Conservation (phyloP, 768 basidiomycete species). For the Amanita pseudoporphyria region DNA sequence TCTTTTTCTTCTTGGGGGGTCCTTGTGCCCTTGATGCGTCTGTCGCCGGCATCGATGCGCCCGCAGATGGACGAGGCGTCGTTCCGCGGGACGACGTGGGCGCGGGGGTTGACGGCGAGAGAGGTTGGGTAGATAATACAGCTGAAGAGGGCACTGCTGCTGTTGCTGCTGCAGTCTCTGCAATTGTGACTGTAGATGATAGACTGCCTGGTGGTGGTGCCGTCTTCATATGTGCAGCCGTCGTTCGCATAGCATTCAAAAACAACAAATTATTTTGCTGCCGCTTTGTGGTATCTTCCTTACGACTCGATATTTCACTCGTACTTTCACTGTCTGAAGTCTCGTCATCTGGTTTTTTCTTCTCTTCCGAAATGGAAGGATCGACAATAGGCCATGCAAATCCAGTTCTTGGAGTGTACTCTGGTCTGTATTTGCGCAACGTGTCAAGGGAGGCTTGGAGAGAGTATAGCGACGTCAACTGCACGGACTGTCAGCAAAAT, state of each 20-base stretch:
- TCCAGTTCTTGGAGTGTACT: slow-evolving; percentile 76
- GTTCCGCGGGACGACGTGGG: slow-evolving; percentile 23
- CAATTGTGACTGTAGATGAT: slow-evolving; percentile 11
- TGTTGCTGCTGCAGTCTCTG: neutral
- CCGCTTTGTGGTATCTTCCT: slow-evolving; percentile 28
- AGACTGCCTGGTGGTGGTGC: slow-evolving; percentile 32
- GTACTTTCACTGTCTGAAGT: slow-evolving; percentile 17
- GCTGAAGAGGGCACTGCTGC: slow-evolving; percentile 23
- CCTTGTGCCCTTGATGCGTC: slow-evolving; percentile 17
- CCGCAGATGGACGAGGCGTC: slow-evolving; percentile 5
- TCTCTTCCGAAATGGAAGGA: slow-evolving; percentile 31
- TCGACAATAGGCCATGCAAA: slow-evolving; percentile 81
- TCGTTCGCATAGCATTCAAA: slow-evolving; percentile 71
- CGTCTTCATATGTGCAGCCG: slow-evolving; percentile 40
- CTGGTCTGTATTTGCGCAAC: slow-evolving; percentile 65
- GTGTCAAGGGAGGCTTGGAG: slow-evolving; percentile 71
- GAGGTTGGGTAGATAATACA: slow-evolving; percentile 21
- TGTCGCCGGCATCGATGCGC: neutral
- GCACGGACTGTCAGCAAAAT: slow-evolving; percentile 5
- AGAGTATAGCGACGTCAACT: slow-evolving; percentile 63
- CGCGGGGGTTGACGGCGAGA: slow-evolving; percentile 32
- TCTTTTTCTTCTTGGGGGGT: slow-evolving; percentile 65
- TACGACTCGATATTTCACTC: slow-evolving; percentile 16
- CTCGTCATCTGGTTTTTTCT: slow-evolving; percentile 28
- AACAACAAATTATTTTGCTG: slow-evolving; percentile 63